Base-by-base conservation (phyloP, 257 asterid genomes). In the Salvia rosmarinus region DNA sequence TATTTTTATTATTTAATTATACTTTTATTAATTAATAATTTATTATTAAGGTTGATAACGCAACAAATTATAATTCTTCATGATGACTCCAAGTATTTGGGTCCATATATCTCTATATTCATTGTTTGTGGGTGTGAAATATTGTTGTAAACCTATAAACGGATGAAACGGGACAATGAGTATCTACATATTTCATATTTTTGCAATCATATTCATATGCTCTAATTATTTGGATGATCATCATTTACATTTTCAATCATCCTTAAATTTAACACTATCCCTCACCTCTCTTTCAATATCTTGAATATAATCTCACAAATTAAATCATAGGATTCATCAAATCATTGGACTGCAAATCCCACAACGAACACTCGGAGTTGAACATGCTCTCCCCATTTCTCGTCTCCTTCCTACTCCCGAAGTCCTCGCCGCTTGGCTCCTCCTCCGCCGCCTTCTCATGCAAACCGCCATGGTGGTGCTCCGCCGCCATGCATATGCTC, bases 341-440 rank as follows among this genome's bases (percentile, higher is more conserved):
- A 78, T 88, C 92, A 71, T 86, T 90, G 40, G 96, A 75, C 61
- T 86, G 86, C 69, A 89, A 81, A 80, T 88, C 96, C 95, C 98
- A 88, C 74, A 89, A 73, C 9, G 90, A 87, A 69, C 91, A 87
- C 16, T 87, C 93, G 3, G 92, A 69, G 52, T 68, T 85, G 78
- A 88, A 90, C 61, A 88, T 82, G 69, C 64, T 80, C 19, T 82
- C 70, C 52, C 72, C 87, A 13, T 78, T 80, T 67, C 81, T 77
- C 30, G 71, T 59, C 49, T 82, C 87, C 73, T 83, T 77, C 43
- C 78, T 72, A 14, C 77, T 76, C 49, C 71, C 84, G 0, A 78
- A 74, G 25, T 84, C 86, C 42, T 78, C 81, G 20, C 74, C 83
- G 35, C 73, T 76, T 71, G 14, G 17, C 11, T 85, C 84, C 34